phyloP scores from a whole-genome alignment of 768 basidiomycete genomes.

The Paxillus involutus region DNA sequence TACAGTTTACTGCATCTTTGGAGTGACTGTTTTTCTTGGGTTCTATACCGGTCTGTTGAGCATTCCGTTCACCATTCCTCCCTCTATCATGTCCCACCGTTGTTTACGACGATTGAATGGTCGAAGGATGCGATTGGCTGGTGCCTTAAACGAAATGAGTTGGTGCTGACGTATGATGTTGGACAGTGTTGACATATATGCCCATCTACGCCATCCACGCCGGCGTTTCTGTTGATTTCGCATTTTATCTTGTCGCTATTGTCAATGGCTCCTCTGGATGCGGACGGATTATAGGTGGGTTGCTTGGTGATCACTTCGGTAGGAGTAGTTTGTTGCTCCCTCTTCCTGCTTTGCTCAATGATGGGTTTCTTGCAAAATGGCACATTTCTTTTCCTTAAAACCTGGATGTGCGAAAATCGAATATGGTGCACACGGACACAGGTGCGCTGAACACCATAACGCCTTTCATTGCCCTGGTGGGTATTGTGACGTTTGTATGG shows the following conservation, averaged over 20 bases:
- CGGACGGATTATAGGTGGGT: conserved; percentile 57
- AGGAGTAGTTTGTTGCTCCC: conserved; percentile 1
- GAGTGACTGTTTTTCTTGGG: conserved; percentile 61
- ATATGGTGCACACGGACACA: conserved; percentile 16
- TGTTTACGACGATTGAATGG: background rate
- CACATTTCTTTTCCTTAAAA: too few species aligned
- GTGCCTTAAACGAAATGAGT: too few species aligned
- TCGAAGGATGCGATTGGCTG: too few species aligned
- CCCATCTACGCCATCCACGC: conserved; percentile 52
- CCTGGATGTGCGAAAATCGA: background rate
- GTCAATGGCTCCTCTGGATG: conserved; percentile 65
- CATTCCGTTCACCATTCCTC: background rate
- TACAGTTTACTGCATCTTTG: conserved; percentile 55
- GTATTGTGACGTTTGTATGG: conserved; percentile 66
- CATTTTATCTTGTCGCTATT: conserved; percentile 67
- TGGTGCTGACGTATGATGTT: background rate
- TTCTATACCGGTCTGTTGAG: conserved; percentile 57
- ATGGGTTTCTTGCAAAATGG: too few species aligned
- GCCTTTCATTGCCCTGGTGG: conserved; percentile 58
- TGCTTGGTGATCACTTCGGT: conserved; percentile 57
- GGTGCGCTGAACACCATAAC: conserved; percentile 71
- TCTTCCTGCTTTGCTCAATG: background rate
- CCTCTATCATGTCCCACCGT: background rate
- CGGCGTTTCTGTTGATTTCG: conserved; percentile 49
- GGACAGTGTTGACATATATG: conserved; percentile 63